Conservation (phyloP, 2,329 filamentous ascomycete species). For the Dothideomycetidae sp. region DNA sequence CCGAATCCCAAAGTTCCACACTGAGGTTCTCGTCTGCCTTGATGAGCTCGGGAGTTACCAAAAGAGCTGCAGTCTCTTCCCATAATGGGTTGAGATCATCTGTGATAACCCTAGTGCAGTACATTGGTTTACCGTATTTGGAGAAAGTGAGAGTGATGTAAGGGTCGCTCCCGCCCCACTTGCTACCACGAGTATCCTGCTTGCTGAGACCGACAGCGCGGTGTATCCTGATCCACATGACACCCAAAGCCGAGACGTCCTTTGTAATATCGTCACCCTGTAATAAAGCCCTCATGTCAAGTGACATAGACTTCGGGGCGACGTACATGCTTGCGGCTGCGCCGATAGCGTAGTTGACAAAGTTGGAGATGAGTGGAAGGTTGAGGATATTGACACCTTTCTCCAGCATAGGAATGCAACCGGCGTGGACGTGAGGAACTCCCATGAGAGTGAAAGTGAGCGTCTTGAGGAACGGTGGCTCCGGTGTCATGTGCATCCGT, state of each 20-base stretch:
- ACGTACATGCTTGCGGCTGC: constrained; percentile 83
- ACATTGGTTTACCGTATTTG: constrained; percentile 95
- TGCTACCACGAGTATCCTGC: constrained; percentile 69
- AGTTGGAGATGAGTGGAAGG: constrained; percentile 59
- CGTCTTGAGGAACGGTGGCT: constrained; percentile 83
- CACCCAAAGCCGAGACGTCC: constrained; percentile 68
- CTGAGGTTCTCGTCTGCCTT: constrained; percentile 88
- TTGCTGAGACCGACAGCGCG: constrained; percentile 79
- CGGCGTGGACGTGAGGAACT: constrained; percentile 73
- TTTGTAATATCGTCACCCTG: constrained; percentile 87
- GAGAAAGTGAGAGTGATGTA: constrained; percentile 93
- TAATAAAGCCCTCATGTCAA: constrained; percentile 81
- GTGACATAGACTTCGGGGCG: constrained; percentile 72
- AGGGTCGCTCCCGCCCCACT: constrained; percentile 79
- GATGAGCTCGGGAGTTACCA: constrained; percentile 80
- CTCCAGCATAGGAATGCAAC: constrained; percentile 85
- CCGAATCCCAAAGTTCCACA: constrained; percentile 92
- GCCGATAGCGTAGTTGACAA: constrained; percentile 89
- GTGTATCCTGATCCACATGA: constrained; percentile 88
- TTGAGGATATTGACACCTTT: constrained; percentile 72
- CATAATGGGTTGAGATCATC: constrained; percentile 89
- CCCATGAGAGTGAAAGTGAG: constrained; percentile 92
- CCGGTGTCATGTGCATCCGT: constrained; percentile 70
- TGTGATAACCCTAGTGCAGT: constrained; percentile 89
- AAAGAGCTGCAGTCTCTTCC: constrained; percentile 70